Percentiles rank a stretch among this genome's conserved stretches.
phyloP scores from a whole-genome alignment of 176 grass and related monocot species.

The Tillandsia fasciculata region DNA sequence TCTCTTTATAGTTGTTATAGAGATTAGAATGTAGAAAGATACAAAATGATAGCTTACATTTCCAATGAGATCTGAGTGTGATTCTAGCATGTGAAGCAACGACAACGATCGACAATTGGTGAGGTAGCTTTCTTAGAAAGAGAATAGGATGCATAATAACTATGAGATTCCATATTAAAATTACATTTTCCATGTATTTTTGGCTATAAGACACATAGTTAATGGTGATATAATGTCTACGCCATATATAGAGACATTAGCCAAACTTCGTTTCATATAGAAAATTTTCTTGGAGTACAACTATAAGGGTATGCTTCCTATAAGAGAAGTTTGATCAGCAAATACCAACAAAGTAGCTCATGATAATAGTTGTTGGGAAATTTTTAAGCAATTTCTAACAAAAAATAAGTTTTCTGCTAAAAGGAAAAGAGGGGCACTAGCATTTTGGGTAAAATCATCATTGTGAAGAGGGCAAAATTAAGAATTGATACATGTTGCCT shows the following conservation, averaged over 20 bases:
- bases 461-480: background rate
- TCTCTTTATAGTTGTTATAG: no score
- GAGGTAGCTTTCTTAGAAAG: constrained; percentile 61
- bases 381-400: background rate
- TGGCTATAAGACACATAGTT: background rate
- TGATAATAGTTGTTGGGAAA: no score
- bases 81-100: constrained; percentile 85
- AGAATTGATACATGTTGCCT: constrained; percentile 32
- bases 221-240: background rate
- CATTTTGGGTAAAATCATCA: background rate
- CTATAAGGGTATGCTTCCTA: no score
- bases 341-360: no score
- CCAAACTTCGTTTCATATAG: background rate
- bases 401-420: background rate
- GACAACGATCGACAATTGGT: constrained; percentile 50
- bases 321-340: background rate
- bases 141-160: constrained; percentile 3
- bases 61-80: constrained; percentile 92
- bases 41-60: constrained; percentile 47
- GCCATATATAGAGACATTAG: background rate
- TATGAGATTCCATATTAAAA: background rate
- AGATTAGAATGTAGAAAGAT: no score
- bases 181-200: background rate
- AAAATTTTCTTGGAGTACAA: no score
- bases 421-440: background rate